Percentiles rank a stretch among this genome's conserved stretches.
These are phyloP conservation scores for Nicotiana undulata DNA, from an alignment of 257 asterid genomes.

Conservation along the genomic window DNA sequence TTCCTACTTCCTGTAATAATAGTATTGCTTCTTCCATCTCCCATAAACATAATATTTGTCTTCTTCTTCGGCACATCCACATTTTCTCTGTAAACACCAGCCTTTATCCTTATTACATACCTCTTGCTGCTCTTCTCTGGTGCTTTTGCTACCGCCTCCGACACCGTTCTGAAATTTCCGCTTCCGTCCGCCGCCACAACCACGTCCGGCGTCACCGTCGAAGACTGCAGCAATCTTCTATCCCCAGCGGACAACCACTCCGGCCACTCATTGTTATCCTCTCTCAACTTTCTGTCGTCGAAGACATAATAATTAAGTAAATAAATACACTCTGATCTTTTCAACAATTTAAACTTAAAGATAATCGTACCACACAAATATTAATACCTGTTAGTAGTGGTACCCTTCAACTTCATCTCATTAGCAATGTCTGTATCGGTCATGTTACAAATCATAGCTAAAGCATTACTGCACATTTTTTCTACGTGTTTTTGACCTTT, in stretches of 20 bases:
- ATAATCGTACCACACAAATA: not conserved
- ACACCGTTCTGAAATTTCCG: constrained; percentile 53
- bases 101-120: constrained; percentile 58
- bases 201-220: constrained; percentile 47
- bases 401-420: constrained; percentile 20
- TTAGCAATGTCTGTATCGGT: constrained; percentile 45
- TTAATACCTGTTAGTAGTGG: not conserved
- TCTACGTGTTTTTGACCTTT: constrained; percentile 51
- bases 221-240: constrained; percentile 61
- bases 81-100: constrained; percentile 73
- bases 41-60: constrained; percentile 65
- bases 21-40: constrained; percentile 69
- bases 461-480: constrained; percentile 67
- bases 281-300: constrained; percentile 37
- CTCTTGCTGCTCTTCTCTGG: constrained; percentile 54
- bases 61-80: constrained; percentile 61
- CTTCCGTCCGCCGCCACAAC: constrained; percentile 90
- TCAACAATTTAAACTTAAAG: no score
- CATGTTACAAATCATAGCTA: constrained; percentile 78
- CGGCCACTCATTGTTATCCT: constrained; percentile 42
- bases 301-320: not conserved
- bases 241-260: constrained; percentile 76
- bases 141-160: constrained; percentile 82
- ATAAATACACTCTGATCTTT: no score
- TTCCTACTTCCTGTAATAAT: constrained; percentile 66